Conservation (phyloP, 495 filamentous ascomycete genomes). For the Annulohypoxylon nitens region DNA sequence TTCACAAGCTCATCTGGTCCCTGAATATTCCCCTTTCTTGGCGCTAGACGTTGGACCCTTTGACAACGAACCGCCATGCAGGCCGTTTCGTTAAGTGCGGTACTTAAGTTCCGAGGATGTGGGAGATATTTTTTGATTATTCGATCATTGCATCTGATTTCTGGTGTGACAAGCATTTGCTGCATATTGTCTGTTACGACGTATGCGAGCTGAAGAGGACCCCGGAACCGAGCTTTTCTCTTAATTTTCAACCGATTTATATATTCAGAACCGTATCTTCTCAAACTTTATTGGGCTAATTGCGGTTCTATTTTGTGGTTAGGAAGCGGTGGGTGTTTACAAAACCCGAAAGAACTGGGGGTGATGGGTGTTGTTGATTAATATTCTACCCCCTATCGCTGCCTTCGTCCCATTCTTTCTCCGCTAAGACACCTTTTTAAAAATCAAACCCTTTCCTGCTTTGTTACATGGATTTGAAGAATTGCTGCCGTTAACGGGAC, state of each 20-base stretch:
- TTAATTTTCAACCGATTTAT: not conserved
- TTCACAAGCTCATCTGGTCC: not conserved
- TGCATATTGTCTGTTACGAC: not conserved
- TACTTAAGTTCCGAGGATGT: not conserved
- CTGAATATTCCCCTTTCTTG: not conserved
- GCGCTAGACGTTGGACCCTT: not conserved
- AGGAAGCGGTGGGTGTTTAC: not conserved
- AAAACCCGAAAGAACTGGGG: not conserved
- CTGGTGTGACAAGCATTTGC: constrained; percentile 4
- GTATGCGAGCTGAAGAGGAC: not conserved
- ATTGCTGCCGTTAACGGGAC: not conserved
- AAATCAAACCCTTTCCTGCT: not conserved
- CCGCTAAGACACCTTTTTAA: not conserved
- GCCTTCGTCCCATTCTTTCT: not conserved
- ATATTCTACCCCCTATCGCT: constrained; percentile 19
- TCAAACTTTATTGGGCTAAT: not conserved
- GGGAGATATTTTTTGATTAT: constrained; percentile 1
- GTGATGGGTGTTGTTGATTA: constrained; percentile 9
- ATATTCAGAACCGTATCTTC: not conserved
- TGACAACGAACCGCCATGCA: constrained; percentile 3
- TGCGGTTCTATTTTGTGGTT: not conserved
- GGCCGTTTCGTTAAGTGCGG: not conserved
- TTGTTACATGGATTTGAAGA: not conserved
- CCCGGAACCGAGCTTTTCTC: not conserved
- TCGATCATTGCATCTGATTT: constrained; percentile 11